Evolutionary conservation across 345 rosid species (phyloP), one percentile per base, ranked within the genome.

Genomic region (Bruguiera parviflora): DNA sequence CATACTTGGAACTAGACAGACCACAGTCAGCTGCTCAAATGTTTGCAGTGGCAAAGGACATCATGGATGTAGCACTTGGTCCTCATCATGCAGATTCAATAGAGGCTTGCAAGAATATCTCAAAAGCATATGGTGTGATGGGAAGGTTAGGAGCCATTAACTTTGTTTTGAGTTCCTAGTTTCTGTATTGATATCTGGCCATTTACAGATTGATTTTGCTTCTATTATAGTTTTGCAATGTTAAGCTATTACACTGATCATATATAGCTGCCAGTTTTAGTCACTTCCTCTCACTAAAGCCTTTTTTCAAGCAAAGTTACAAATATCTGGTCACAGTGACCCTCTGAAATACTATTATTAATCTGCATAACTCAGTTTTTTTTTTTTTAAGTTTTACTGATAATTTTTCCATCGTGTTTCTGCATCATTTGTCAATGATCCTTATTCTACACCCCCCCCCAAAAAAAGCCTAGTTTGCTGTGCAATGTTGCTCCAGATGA

Each of bases 1-100:
- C 98, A 59, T 96, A 92, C 80, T 80, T 92, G 79, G 99, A 95
- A 68, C 77, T 95, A 2, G 97, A 81, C 43, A 89, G 94, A 76
- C 98, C 96, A 24, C 92, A 96, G 53, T 92, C 94, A 22, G 99
- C 99, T 18, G 98, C 92, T 61, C 97, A 87, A 73, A 86, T 88
- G 89, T 96, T 96, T 89, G 91, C 98, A 0, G 85, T 92, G 75
- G 96, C 97, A 31, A 90, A 92, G 81, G 98, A 90, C 56, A 87
- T 90, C 67, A 88, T 95, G 98, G 99, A 92, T 79, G 87, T 86
- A 28, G 82, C 99, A 5, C 96, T 95, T 61, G 97, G 99, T 80
- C 99, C 99, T 3, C 82, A 89, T 65, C 96, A 92, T 80, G 86
- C 80, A 0, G 98, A 96, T 83, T 82, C 96, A 8, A 86, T 96